Base-by-base conservation (phyloP, 768 basidiomycete species). In the Agaricus blazei region DNA sequence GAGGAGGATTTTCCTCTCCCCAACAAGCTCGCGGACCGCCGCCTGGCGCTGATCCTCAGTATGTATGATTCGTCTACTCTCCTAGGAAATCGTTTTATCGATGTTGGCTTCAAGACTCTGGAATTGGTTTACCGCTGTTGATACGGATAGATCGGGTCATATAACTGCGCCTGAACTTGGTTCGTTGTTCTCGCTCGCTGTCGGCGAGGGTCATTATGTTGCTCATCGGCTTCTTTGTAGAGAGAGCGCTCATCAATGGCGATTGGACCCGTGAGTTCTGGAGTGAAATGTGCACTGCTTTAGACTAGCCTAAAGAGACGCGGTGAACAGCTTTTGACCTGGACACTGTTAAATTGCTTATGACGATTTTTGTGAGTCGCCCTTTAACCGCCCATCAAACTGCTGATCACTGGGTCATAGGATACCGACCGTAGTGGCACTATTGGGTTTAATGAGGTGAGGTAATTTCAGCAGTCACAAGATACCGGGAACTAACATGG, bases 341-440 rank as follows among this genome's bases (percentile, higher is more conserved):
- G 53, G 91, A 92, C 63, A 93, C 91, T 26, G 87, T 92, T 67
- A 91, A 90, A 73, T 76, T 92, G 34, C 74, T 92, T 59, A 90
- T 93, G 85, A 76, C 76, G 26, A 81, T 93, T 59, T 93, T 93
- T 67, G 89, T 89, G 53, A 62, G 85, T 67, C 23, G 6, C 51
- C 36, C 41, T 45, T 5, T 9, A 28, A 12, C 8, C 15, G 12
- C 24, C 11, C 5, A 9, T 23, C 2, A 14, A 15, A 19, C 15
- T 37, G 7, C 24, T 40, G 38, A 31, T 31, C 3, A 40, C 3
- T 0, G 11, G 19, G 19, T 23, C 31, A 34, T 57, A 79, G 76
- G 90, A 93, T 60, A 79, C 79, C 2, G 84, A 92, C 61, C 80
- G 87, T 24, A 85, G 77, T 44, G 91, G 91, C 0, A 87, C 87